Percentiles rank a stretch among this genome's conserved stretches.
Conservation (phyloP, 2,329 filamentous ascomycete genomes). For the Phialophora expanda region DNA sequence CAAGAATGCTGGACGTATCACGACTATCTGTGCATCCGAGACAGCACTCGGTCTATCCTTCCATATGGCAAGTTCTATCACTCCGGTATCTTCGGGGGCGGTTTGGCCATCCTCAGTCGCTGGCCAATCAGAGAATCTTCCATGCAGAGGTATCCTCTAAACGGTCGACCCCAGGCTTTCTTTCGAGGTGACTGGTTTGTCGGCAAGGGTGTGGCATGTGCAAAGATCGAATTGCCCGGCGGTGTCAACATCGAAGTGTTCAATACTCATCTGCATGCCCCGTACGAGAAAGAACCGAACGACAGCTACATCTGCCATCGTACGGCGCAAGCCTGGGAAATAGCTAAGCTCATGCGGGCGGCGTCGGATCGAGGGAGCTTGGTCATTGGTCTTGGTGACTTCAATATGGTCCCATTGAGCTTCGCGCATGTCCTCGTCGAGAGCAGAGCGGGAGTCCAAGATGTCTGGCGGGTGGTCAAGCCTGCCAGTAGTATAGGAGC, state of each 20-base stretch:
- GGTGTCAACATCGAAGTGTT: slow-evolving; percentile 76
- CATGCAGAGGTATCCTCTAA: slow-evolving; percentile 87
- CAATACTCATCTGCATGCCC: slow-evolving; percentile 88
- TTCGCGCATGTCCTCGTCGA: slow-evolving; percentile 83
- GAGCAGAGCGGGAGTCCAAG: slow-evolving; percentile 74
- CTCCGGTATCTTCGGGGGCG: slow-evolving; percentile 85
- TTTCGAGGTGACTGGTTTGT: slow-evolving; percentile 94
- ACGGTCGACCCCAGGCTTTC: slow-evolving; percentile 90
- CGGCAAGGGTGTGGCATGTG: slow-evolving; percentile 89
- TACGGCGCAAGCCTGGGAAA: slow-evolving; percentile 92
- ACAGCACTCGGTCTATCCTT: slow-evolving; percentile 72
- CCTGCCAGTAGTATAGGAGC: slow-evolving; percentile 82
- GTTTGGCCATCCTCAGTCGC: slow-evolving; percentile 83
- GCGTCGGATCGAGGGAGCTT: slow-evolving; percentile 81
- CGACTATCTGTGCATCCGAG: slow-evolving; percentile 79
- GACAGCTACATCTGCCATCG: slow-evolving; percentile 91
- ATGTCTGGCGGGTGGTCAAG: slow-evolving; percentile 83
- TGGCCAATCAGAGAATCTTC: slow-evolving; percentile 91
- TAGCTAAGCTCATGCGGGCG: slow-evolving; percentile 83
- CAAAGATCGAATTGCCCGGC: slow-evolving; percentile 61
- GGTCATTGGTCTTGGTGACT: slow-evolving; percentile 86
- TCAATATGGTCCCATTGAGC: slow-evolving; percentile 92
- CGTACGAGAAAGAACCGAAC: slow-evolving; percentile 77
- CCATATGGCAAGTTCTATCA: slow-evolving; percentile 94
- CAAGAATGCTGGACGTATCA: slow-evolving; percentile 93